phyloP scores from a whole-genome alignment of 352 stramenopile genomes.

The Aphanomyces cochlioides region DNA sequence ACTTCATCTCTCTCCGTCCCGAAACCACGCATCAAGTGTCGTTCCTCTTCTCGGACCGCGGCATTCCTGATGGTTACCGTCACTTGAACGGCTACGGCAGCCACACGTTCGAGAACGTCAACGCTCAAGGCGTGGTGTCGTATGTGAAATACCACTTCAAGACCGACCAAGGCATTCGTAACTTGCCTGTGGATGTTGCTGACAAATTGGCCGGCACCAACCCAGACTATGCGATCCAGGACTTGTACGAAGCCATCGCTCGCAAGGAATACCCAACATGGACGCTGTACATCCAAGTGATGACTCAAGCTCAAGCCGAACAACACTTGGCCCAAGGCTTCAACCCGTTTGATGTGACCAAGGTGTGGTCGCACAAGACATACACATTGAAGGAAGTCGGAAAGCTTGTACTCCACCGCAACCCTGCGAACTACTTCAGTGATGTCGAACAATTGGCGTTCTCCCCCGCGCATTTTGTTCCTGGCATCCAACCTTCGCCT shows the following conservation, averaged over 20 bases:
- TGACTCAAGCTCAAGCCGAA: conserved; percentile 72
- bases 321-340: conserved; percentile 40
- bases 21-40: conserved; percentile 88
- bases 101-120: conserved; percentile 91
- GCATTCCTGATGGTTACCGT: conserved; percentile 83
- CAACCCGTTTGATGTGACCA: conserved; percentile 92
- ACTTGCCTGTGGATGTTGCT: conserved; percentile 80
- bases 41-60: conserved; percentile 87
- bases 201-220: conserved; percentile 58
- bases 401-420: conserved; percentile 86
- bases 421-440: conserved; percentile 92
- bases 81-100: conserved; percentile 91
- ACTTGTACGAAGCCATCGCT: conserved; percentile 89
- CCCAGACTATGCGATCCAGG: conserved; percentile 86
- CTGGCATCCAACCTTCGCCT: conserved; percentile 87
- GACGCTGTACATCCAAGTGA: conserved; percentile 90
- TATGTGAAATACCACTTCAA: conserved; percentile 95
- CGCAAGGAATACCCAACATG: conserved; percentile 76
- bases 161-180: conserved; percentile 86
- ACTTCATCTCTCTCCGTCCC: conserved; percentile 90
- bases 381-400: conserved; percentile 87
- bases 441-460: conserved; percentile 92
- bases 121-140: conserved; percentile 57
- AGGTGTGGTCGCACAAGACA: conserved; percentile 85
- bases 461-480: conserved; percentile 86